Percentiles rank a stretch among this genome's conserved stretches.
Evolutionary conservation across 1,284 basidiomycete genomes (phyloP).

Genomic region (Papiliotrema laurentii): DNA sequence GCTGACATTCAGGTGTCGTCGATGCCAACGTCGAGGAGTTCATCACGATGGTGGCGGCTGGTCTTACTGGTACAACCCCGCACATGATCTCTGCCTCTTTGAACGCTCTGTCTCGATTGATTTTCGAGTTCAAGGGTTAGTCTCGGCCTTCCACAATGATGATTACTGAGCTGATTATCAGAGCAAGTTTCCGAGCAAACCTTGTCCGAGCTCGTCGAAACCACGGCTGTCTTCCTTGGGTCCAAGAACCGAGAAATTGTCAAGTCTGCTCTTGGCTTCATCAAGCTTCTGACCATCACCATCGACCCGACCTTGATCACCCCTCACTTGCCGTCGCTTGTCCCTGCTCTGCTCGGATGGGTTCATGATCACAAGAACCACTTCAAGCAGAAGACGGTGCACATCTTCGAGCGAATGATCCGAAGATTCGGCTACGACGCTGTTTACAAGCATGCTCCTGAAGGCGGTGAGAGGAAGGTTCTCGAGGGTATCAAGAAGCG

Average conservation of each 20-base stretch:
- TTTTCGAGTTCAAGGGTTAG: conserved; percentile 94
- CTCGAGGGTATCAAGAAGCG: conserved; percentile 85
- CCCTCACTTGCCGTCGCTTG: conserved; percentile 69
- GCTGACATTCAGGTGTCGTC: conserved; percentile 49
- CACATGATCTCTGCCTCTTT: conserved; percentile 99
- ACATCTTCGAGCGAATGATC: conserved; percentile 95
- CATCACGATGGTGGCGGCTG: conserved; percentile 94
- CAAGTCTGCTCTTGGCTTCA: conserved; percentile 89
- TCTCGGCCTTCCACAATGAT: background rate
- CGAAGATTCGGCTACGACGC: conserved; percentile 85
- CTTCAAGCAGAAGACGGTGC: conserved; percentile 94
- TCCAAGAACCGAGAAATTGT: conserved; percentile 97
- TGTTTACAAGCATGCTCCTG: conserved; percentile 59
- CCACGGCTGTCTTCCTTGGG: conserved; percentile 81
- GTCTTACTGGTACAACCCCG: conserved; percentile 84
- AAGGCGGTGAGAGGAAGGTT: conserved; percentile 68
- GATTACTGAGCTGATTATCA: conserved; percentile 36
- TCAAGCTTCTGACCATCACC: conserved; percentile 89
- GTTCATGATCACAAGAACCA: conserved; percentile 98
- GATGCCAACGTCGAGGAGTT: conserved; percentile 85
- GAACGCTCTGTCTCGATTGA: conserved; percentile 84
- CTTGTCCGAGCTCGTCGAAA: conserved; percentile 79
- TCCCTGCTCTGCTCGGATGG: conserved; percentile 84
- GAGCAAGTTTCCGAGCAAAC: conserved; percentile 70
- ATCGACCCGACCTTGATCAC: conserved; percentile 67